A percentile compares a stretch with the other conserved stretches of the same genome.
phyloP scores from a whole-genome alignment of 805 yeast genomes.

The Candida verbasci region DNA sequence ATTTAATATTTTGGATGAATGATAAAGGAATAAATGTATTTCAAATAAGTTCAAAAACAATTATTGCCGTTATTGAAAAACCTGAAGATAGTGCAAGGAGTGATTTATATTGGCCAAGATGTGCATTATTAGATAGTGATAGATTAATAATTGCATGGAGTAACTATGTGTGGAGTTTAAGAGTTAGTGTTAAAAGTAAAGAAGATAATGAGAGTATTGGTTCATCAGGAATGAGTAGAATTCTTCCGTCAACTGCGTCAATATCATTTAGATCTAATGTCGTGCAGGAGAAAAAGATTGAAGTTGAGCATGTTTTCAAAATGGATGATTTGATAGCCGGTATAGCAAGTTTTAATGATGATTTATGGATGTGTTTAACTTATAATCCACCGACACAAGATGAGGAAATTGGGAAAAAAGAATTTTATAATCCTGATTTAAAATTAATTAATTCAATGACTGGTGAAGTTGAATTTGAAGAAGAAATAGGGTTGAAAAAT shows the following conservation, averaged over 20 bases:
- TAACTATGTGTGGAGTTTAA: constrained; percentile 65
- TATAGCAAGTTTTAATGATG: constrained; percentile 69
- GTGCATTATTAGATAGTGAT: constrained; percentile 61
- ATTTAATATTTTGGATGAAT: constrained; percentile 75
- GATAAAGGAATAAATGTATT: constrained; percentile 73
- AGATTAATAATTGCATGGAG: constrained; percentile 81
- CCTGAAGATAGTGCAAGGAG: constrained; percentile 59
- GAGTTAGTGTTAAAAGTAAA: constrained; percentile 30
- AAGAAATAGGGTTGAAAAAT: constrained; percentile 65
- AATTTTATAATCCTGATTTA: constrained; percentile 63
- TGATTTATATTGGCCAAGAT: constrained; percentile 80
- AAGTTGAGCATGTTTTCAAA: constrained; percentile 45
- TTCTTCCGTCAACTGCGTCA: constrained; percentile 51
- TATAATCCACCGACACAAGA: constrained; percentile 41
- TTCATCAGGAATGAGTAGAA: constrained; percentile 26
- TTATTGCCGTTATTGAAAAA: constrained; percentile 49
- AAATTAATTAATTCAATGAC: constrained; percentile 59
- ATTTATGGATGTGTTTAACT: constrained; percentile 58
- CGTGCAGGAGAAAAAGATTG: constrained; percentile 39
- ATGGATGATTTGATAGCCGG: constrained; percentile 65
- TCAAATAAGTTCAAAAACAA: constrained; percentile 48
- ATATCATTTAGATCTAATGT: constrained; percentile 49
- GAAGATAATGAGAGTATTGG: constrained; percentile 11
- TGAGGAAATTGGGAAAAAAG: constrained; percentile 14
- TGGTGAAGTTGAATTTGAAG: constrained; percentile 73